A percentile compares a stretch with the other conserved stretches of the same genome.
Conservation (phyloP, 176 grass and related monocot genomes). For the Oryza officinalis region DNA sequence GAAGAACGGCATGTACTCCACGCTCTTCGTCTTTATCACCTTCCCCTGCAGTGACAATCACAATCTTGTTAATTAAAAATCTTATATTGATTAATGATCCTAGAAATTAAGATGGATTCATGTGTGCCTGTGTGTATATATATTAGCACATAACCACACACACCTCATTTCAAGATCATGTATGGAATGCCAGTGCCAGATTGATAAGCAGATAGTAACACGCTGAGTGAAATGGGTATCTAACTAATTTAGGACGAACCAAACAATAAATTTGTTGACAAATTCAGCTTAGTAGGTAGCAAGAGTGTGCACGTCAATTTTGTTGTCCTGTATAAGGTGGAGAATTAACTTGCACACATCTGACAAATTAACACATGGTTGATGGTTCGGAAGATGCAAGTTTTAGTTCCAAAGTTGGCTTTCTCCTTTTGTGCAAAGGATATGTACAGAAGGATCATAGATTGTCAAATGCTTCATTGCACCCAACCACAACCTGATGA, state of each 20-base stretch:
- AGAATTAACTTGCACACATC: background rate
- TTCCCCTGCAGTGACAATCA: constrained; percentile 24
- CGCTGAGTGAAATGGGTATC: no score
- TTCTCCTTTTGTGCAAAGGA: background rate
- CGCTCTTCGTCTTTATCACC: constrained; percentile 68
- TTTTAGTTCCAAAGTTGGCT: constrained; percentile 5
- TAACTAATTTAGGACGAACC: no score
- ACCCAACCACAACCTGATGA: background rate
- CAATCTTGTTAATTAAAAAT: no score
- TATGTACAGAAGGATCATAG: background rate
- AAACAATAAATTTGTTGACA: background rate
- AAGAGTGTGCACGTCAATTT: background rate
- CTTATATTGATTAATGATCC: no score
- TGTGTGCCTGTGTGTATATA: no score
- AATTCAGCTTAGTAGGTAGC: background rate
- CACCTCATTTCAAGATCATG: no score
- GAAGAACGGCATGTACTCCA: constrained; percentile 77
- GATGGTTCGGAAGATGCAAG: background rate
- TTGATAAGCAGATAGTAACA: no score
- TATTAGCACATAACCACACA: no score
- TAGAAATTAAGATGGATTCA: no score
- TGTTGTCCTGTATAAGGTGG: background rate
- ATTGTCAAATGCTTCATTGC: background rate
- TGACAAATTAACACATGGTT: background rate
- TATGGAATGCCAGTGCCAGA: no score